Evolutionary conservation across 2,329 filamentous ascomycete species (phyloP).

Genomic region (Annulohypoxylon truncatum): DNA sequence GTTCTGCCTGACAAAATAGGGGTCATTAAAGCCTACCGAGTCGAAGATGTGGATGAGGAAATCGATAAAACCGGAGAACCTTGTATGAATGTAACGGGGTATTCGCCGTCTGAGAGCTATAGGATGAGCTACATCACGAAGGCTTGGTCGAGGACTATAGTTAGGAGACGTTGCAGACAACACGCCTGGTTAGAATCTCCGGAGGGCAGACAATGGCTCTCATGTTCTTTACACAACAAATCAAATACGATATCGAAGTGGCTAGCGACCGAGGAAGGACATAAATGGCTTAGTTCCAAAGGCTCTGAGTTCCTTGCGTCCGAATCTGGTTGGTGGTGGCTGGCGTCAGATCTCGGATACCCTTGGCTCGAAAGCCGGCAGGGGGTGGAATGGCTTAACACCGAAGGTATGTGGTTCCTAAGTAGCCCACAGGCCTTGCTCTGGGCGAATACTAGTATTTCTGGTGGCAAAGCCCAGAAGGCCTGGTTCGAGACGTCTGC

Average conservation of each 20-base stretch:
- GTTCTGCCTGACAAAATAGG: slow-evolving; percentile 21
- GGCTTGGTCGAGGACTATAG: background rate
- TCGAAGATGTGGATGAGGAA: background rate
- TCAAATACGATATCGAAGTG: slow-evolving; percentile 15
- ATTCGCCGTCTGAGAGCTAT: background rate
- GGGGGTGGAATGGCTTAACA: slow-evolving; percentile 23
- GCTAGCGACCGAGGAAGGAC: slow-evolving; percentile 7
- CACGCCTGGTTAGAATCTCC: background rate
- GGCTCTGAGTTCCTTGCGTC: slow-evolving; percentile 16
- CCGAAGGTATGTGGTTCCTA: slow-evolving; percentile 1
- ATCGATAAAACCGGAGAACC: background rate
- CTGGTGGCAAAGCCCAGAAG: slow-evolving; percentile 11
- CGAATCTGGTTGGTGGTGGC: slow-evolving; percentile 25
- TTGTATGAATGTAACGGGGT: background rate
- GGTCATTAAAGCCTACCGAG: background rate
- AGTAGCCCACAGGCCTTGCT: slow-evolving; percentile 15
- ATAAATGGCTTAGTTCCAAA: slow-evolving; percentile 10
- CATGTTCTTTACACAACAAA: slow-evolving; percentile 1
- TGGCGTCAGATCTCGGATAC: slow-evolving; percentile 15
- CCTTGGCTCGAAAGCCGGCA: slow-evolving; percentile 22
- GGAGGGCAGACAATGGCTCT: slow-evolving; percentile 1
- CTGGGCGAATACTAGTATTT: slow-evolving; percentile 19
- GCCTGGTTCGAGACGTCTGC: slow-evolving; percentile 16
- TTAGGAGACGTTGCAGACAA: background rate
- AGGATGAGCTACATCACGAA: slow-evolving; percentile 17